phyloP scores from a whole-genome alignment of 108 stramenopile genomes.

The Cyclostephanos tholiformis region DNA sequence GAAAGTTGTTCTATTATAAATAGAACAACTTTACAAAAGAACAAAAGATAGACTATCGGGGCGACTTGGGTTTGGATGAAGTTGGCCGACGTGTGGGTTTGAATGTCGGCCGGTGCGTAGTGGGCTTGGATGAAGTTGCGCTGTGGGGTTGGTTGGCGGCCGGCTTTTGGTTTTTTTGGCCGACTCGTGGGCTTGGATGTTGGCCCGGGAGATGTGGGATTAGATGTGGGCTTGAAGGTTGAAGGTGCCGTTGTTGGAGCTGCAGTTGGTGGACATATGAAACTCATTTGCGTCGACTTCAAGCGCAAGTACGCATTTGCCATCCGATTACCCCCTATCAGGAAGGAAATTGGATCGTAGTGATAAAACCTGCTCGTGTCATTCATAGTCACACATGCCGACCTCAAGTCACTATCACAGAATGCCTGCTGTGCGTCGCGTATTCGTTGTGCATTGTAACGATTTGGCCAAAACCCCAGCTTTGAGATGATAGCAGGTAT shows the following conservation, averaged over 20 bases:
- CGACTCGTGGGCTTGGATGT: not conserved
- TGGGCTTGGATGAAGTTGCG: not conserved
- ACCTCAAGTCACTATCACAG: constrained; percentile 7
- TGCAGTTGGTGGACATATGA: not conserved
- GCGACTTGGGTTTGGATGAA: no score
- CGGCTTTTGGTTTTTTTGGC: no score
- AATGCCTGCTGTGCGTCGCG: constrained; percentile 18
- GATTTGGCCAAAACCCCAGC: constrained; percentile 12
- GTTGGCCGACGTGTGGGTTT: no score
- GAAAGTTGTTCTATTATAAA: no score
- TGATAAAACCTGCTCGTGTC: constrained; percentile 15
- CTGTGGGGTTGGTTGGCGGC: not conserved
- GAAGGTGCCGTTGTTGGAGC: not conserved
- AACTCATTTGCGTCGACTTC: not conserved
- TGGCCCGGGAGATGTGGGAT: not conserved
- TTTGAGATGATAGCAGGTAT: constrained; percentile 19
- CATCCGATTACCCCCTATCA: constrained; percentile 19
- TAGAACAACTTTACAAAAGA: no score
- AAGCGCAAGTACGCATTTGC: constrained; percentile 10
- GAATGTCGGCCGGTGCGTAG: no score
- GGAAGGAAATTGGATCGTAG: constrained; percentile 11
- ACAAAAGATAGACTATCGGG: no score
- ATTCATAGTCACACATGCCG: not conserved
- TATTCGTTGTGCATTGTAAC: not conserved
- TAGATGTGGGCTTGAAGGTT: not conserved